Evolutionary conservation across 305 asterid species (phyloP).

Genomic region (Rubia tinctorum): DNA sequence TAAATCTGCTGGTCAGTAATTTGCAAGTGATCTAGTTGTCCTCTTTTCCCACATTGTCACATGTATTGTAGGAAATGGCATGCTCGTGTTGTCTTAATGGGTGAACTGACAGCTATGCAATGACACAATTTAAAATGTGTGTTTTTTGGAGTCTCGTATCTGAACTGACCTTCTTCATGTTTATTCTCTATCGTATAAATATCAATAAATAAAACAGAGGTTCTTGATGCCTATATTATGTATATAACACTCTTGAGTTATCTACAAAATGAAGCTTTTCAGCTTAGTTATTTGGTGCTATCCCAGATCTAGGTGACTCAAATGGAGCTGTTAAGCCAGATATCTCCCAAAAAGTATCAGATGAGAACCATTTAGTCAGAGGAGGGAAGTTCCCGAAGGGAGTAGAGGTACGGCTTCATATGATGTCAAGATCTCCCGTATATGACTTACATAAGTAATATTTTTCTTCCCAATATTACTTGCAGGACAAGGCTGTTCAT

Average conservation of each 20-base stretch:
- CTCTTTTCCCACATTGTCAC: background rate
- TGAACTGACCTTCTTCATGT: conserved; percentile 1
- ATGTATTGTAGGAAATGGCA: conserved; percentile 2
- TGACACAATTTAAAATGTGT: background rate
- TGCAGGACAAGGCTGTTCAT: background rate
- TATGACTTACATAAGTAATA: conserved; percentile 6
- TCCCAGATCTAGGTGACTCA: conserved; percentile 37
- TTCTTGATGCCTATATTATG: conserved; percentile 1
- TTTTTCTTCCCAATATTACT: background rate
- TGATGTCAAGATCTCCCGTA: background rate
- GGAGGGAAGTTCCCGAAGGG: conserved; percentile 64
- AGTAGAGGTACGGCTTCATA: conserved; percentile 49
- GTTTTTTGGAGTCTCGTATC: background rate
- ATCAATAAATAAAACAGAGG: background rate
- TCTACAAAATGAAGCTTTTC: conserved; percentile 9
- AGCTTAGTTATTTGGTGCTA: conserved; percentile 12
- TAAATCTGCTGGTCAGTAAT: conserved; percentile 49
- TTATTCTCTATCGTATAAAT: background rate
- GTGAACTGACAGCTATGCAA: background rate
- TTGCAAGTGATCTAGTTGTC: conserved; percentile 10
- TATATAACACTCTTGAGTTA: background rate
- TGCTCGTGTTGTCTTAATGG: conserved; percentile 1
- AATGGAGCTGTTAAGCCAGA: conserved; percentile 59
- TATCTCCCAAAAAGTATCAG: conserved; percentile 31
- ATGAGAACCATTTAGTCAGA: conserved; percentile 37